Evolutionary conservation across 768 basidiomycete genomes (phyloP), one percentile per base, ranked within the genome.

Genomic region (Pisolithus microcarpus): DNA sequence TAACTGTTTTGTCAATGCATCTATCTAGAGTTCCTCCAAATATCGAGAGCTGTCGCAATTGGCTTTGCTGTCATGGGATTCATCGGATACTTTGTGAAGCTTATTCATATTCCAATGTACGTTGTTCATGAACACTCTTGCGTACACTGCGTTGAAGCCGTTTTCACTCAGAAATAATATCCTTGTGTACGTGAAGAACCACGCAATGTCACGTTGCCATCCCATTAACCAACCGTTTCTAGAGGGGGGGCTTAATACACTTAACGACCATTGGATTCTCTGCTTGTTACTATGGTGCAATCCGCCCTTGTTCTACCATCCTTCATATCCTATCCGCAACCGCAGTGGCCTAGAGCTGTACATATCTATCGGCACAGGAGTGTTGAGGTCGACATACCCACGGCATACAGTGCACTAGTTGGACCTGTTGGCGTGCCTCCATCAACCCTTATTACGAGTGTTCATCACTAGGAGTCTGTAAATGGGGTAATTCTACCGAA

Each of bases 61-160:
- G 96, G 96, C 13, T 99, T 99, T 64, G 91, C 86, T 46, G 90
- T 99, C 58, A 98, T 98, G 94, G 96, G 96, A 15, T 95, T 97
- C 78, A 93, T 99, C 67, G 96, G 96, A 15, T 99, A 95, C 75
- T 87, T 98, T 65, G 94, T 96, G 58, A 97, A 97, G 71, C 83
- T 97, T 58, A 93, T 98, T 61, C 93, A 97, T 71, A 96, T 95
- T 70, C 93, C 94, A 61, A 95, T 96, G 93, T 95, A 59, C 74
- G 93, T 82, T 18, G 28, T 36, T 52, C 16, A 48, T 37, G 48
- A 37, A 46, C 38, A 28, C 39, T 30, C 15, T 43, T 16, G 19
- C n/a, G 46, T 46, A 11, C 42, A 42, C 49, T 7, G 8, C 45
- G 50, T 54, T 59, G 48, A 63, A 45, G 7, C 31, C 21, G 4